Evolutionary conservation across 306 rosid species (phyloP).

Genomic region (Vicia sativa): DNA sequence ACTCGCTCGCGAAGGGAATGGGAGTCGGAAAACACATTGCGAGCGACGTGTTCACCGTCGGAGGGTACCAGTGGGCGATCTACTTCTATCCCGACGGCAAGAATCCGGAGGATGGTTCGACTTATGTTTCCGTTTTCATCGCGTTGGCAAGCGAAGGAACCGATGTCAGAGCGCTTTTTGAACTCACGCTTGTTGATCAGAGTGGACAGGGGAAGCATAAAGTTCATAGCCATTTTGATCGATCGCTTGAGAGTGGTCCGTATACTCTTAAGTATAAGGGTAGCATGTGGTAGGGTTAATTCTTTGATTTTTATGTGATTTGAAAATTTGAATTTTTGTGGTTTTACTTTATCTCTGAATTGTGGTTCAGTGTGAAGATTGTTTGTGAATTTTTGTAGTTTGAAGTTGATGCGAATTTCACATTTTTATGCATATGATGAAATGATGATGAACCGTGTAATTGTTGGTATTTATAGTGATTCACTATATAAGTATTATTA

Average conservation of each 20-base stretch:
- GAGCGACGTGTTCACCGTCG: constrained; percentile 73
- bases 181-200: constrained; percentile 83
- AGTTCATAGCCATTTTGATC: constrained; percentile 84
- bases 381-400: constrained; percentile 2
- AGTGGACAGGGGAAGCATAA: constrained; percentile 74
- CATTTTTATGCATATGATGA: neutral
- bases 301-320: neutral
- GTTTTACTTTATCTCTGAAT: neutral
- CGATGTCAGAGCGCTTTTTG: constrained; percentile 80
- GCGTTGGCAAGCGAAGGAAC: constrained; percentile 87
- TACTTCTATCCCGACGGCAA: constrained; percentile 89
- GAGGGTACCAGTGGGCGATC: constrained; percentile 86
- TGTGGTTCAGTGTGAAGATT: neutral
- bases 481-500: neutral
- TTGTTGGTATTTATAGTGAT: constrained; percentile 7
- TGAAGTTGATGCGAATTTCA: neutral
- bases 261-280: constrained; percentile 83
- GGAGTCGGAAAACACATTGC: constrained; percentile 88
- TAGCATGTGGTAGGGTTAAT: constrained; percentile 77
- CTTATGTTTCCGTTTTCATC: constrained; percentile 80
- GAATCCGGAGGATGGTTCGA: constrained; percentile 82
- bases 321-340: neutral
- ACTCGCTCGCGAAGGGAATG: constrained; percentile 80
- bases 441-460: neutral
- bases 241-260: constrained; percentile 85